Percentiles rank a stretch among this genome's conserved stretches.
phyloP scores from a whole-genome alignment of 495 filamentous ascomycete species.

The Penicillium chermesinum region DNA sequence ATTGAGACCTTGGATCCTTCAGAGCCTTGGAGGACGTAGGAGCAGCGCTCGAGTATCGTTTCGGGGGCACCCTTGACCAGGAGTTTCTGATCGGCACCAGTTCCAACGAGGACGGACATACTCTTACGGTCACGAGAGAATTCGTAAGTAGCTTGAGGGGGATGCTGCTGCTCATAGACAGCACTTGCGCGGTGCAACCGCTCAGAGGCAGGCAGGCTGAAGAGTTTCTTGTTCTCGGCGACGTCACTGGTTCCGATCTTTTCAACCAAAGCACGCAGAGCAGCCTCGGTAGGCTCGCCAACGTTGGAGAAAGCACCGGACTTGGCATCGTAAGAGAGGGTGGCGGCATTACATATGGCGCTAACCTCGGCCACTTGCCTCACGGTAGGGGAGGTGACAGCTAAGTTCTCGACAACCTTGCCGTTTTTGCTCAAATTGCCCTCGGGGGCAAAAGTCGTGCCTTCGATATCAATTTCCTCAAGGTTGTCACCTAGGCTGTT shows the following conservation, averaged over 20 bases:
- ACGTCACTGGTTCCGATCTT: constrained; percentile 77
- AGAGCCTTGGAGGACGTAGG: constrained; percentile 66
- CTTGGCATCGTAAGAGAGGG: constrained; percentile 74
- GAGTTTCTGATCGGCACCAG: constrained; percentile 63
- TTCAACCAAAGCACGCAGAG: constrained; percentile 83
- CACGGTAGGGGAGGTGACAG: constrained; percentile 71
- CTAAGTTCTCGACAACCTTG: constrained; percentile 61
- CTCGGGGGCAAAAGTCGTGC: constrained; percentile 86
- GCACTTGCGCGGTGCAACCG: constrained; percentile 73
- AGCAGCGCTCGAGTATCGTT: constrained; percentile 86
- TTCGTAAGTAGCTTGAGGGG: constrained; percentile 82
- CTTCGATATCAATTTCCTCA: constrained; percentile 87
- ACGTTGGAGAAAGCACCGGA: constrained; percentile 71
- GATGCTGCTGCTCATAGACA: constrained; percentile 73
- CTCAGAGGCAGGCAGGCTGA: constrained; percentile 45
- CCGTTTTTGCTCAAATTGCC: constrained; percentile 66
- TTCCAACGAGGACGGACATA: constrained; percentile 91
- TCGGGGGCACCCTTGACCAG: constrained; percentile 98
- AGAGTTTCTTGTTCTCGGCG: constrained; percentile 50
- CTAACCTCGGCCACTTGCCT: constrained; percentile 79
- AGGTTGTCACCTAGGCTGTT: constrained; percentile 65
- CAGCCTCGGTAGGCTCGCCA: constrained; percentile 94
- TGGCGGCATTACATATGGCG: constrained; percentile 85
- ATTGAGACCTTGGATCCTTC: constrained; percentile 71
- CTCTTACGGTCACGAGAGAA: constrained; percentile 98